These are phyloP conservation scores for Vaccinium darrowii DNA, from an alignment of 148 eudicot species.

Conservation along the genomic window DNA sequence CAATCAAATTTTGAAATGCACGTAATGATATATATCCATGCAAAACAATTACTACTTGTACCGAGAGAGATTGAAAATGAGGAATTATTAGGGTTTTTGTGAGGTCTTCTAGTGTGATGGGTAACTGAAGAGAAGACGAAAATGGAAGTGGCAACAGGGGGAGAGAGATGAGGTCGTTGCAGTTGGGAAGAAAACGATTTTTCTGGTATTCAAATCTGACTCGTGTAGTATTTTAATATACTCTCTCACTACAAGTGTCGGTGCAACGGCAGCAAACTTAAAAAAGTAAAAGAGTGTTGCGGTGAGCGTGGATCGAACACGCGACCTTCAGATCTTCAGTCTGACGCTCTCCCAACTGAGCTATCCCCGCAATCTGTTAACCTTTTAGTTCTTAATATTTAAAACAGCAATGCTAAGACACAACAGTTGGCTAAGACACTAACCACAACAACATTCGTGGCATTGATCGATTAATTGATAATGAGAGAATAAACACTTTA, in stretches of 20 bases:
- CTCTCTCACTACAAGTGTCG: neutral
- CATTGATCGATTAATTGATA: too few species aligned
- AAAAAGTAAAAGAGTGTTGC: slow-evolving; percentile 20
- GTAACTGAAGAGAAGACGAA: neutral
- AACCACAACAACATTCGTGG: too few species aligned
- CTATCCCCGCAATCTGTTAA: neutral
- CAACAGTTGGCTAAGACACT: too few species aligned
- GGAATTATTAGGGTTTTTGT: slow-evolving; percentile 3
- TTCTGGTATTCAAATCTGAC: too few species aligned
- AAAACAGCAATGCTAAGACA: too few species aligned
- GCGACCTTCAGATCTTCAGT: slow-evolving; percentile 84
- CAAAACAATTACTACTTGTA: neutral
- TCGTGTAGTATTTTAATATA: too few species aligned
- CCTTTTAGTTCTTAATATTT: too few species aligned
- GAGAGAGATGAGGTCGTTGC: neutral
- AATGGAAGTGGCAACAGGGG: neutral
- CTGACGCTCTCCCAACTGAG: slow-evolving; percentile 83
- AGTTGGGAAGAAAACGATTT: neutral
- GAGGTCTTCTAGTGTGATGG: neutral
- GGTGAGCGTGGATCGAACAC: slow-evolving; percentile 94
- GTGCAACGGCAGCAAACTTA: neutral
- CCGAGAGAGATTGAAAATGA: neutral
- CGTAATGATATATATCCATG: neutral
- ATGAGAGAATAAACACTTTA: too few species aligned
- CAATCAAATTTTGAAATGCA: neutral